Evolutionary conservation across 768 basidiomycete species (phyloP), one percentile per base, ranked within the genome.

Genomic region (Boletus sp.): DNA sequence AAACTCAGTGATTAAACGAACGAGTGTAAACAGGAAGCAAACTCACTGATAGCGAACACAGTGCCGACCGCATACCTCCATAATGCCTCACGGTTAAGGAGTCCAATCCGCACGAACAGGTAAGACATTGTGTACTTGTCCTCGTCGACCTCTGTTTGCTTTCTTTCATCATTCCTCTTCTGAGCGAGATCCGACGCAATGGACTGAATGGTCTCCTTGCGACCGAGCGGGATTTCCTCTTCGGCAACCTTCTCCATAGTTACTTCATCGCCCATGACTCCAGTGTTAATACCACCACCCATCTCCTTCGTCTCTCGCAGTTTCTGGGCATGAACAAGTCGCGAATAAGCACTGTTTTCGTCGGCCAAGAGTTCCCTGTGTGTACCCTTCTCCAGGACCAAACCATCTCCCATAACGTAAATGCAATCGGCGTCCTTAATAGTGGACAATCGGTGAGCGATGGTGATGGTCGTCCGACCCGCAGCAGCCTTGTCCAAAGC

Each of bases 381-480:
- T 0, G 84, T 90, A 15, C 94, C 94, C 36, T 79, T 74, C 72
- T 96, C 93, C 48, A 95, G 73, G 46, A 95, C 83, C 40, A 83
- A 75, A 3, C 94, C 94, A 4, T 87, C 87, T 49, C 92, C 94
- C 89, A 96, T 93, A 61, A 96, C 92, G 66, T 87, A 89, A 57
- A 93, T 92, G 54, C 83, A 73, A 71, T 92, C 80, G 2, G 92
- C 92, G 65, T 90, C 86, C 74, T 88, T 90, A 78, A 94, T 89
- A 12, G 91, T 94, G 3, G 89, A 90, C 1, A 90, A 78, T 62
- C 89, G 83, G 62, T 90, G 89, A 32, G 90, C 87, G 53, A 91
- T 89, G 8, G 88, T 89, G 71, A 91, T 89, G 0, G 88, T 90
- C 10, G 89, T 90, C 50, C 89, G 86, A 45, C 86, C 89, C 71